A percentile compares a stretch with the other conserved stretches of the same genome.
Conservation (phyloP, 2,329 filamentous ascomycete species). For the Pestalotiopsis sp. region DNA sequence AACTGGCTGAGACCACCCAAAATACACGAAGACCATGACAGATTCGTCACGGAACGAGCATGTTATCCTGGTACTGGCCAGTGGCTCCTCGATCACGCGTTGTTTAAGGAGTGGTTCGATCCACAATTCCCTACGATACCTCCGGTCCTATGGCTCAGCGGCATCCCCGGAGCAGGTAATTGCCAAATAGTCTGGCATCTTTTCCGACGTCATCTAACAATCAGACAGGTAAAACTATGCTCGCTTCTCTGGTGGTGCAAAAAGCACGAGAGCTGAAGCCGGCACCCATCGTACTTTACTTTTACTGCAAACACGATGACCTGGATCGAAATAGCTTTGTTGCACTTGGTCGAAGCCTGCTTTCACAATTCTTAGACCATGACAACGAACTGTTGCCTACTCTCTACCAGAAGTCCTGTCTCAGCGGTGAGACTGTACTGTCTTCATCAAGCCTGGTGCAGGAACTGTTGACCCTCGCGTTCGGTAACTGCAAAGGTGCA, state of each 20-base stretch:
- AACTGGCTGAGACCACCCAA: not conserved
- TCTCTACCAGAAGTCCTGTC: conserved; percentile 17
- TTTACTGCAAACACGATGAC: conserved; percentile 34
- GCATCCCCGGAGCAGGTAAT: conserved; percentile 31
- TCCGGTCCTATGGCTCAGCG: conserved; percentile 26
- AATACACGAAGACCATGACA: not conserved
- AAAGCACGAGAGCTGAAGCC: conserved; percentile 19
- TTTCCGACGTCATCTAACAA: conserved; percentile 2
- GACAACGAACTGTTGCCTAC: conserved; percentile 15
- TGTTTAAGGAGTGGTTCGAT: conserved; percentile 23
- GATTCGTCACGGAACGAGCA: conserved; percentile 9
- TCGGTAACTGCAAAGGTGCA: conserved; percentile 23
- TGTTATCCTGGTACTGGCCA: conserved; percentile 20
- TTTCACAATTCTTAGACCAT: conserved; percentile 17
- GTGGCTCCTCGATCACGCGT: conserved; percentile 22
- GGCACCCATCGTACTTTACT: conserved; percentile 24
- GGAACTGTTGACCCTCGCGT: conserved; percentile 25
- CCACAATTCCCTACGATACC: conserved; percentile 17
- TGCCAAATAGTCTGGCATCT: not conserved
- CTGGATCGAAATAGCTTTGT: conserved; percentile 24
- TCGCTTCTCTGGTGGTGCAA: conserved; percentile 34
- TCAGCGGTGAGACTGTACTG: conserved; percentile 14
- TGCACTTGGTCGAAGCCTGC: conserved; percentile 20
- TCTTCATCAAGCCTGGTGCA: conserved; percentile 13
- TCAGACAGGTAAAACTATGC: conserved; percentile 33